Base-by-base conservation (phyloP, 176 grass and related monocot species). In the Oryza rufipogon region DNA sequence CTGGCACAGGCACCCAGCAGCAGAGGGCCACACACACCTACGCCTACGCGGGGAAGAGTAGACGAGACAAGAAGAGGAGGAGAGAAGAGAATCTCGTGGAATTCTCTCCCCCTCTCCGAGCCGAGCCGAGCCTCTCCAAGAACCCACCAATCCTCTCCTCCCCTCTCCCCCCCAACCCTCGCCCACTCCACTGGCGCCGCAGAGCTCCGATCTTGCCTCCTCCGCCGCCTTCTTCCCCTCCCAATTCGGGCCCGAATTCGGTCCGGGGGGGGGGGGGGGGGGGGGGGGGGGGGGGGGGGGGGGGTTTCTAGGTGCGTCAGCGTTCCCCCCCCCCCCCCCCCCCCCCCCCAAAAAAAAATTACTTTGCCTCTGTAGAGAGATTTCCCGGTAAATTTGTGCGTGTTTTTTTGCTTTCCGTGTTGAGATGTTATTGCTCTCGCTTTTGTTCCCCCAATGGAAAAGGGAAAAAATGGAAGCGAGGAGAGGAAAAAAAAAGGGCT, bases 51-150 rank as follows among this genome's bases (percentile, higher is more conserved):
- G 9, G 51, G 16, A 38, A 30, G 44, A 32, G 30, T 0, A 32
- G 30, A 32, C 69, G 44, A 73, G 58, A 44, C 38, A 11, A 11
- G 9, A 44, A 71, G 30, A 68, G 58, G 17, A 11, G 9, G 44
- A 71, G 30, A 68, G 32, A 38, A 38, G 72, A 22, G 82, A 84
- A 84, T 84, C 82, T 84, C 73, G 71, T 54, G 44, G 32, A 84
- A 69, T 75, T 87, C 58, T 44, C 52, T 48, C 78, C 39, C 78
- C 63, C 52, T 36, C 30, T 46, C 58, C 60, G n/a, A n/a, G n/a
- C n/a, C n/a, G n/a, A n/a, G n/a, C n/a, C n/a, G n/a, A n/a, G 38
- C 30, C 30, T 32, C 30, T 32, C 30, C 32, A 68, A 81, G 61
- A 68, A 86, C n/a, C 41, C 64, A 48, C 67, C 61, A 81, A 76